phyloP scores from a whole-genome alignment of 495 filamentous ascomycete species.

The Aspergillus nidulans region DNA sequence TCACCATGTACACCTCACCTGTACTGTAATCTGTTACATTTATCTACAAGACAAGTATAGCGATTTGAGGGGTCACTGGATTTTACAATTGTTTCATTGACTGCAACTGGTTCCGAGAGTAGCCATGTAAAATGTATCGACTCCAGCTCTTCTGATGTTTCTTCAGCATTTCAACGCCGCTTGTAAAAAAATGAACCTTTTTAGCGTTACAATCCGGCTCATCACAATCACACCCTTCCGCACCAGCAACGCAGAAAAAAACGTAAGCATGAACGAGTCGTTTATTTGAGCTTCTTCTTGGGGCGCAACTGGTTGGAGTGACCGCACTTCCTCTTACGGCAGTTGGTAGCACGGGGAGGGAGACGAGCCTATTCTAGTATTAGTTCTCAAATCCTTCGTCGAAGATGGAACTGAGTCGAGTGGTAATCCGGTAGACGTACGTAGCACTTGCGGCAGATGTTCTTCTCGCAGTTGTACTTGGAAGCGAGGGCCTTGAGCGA shows the following conservation, averaged over 20 bases:
- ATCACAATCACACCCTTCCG: slow-evolving; percentile 30
- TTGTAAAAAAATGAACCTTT: slow-evolving; percentile 29
- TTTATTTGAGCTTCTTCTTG: slow-evolving; percentile 99
- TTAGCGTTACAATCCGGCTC: slow-evolving; percentile 38
- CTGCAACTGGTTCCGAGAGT: slow-evolving; percentile 40
- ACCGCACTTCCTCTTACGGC: slow-evolving; percentile 99
- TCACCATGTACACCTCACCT: background rate
- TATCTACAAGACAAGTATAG: slow-evolving; percentile 9
- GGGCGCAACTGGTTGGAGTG: slow-evolving; percentile 99
- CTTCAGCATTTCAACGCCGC: slow-evolving; percentile 47
- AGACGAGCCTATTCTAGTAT: slow-evolving; percentile 68
- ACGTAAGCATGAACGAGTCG: slow-evolving; percentile 43
- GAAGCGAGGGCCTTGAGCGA: slow-evolving; percentile 95
- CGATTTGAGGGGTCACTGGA: slow-evolving; percentile 18
- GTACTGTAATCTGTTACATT: slow-evolving; percentile 6
- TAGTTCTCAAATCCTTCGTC: background rate
- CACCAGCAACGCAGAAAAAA: slow-evolving; percentile 39
- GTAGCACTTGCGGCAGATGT: slow-evolving; percentile 99
- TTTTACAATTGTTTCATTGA: slow-evolving; percentile 41
- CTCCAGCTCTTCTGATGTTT: slow-evolving; percentile 37
- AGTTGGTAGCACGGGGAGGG: slow-evolving; percentile 97
- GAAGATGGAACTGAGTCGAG: background rate
- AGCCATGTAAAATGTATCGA: slow-evolving; percentile 36
- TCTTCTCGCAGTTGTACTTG: slow-evolving; percentile 99
- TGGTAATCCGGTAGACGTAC: slow-evolving; percentile 47